phyloP scores from a whole-genome alignment of 73 alveolate species.

The Effrenium voratum region DNA sequence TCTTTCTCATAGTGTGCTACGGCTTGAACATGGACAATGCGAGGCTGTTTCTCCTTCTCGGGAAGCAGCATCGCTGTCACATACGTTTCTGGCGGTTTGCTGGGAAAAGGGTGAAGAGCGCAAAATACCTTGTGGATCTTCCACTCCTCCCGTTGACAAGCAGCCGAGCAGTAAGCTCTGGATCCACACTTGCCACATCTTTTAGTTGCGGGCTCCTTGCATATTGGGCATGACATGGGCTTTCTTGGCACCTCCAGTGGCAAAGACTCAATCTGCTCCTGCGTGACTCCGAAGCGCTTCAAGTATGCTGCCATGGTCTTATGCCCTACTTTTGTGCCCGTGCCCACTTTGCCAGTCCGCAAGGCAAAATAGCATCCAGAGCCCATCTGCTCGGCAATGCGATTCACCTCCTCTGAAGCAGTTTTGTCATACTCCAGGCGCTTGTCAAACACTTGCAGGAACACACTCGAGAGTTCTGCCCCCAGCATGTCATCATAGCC shows the following conservation, averaged over 20 bases:
- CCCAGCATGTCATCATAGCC: no score
- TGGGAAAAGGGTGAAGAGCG: constrained; percentile 36
- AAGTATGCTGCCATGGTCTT: constrained; percentile 37
- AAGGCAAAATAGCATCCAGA: not conserved
- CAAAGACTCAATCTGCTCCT: constrained; percentile 28
- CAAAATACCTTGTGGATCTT: constrained; percentile 40
- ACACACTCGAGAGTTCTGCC: no score
- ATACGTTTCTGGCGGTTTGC: not conserved
- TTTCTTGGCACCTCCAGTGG: constrained; percentile 40
- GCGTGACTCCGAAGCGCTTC: constrained; percentile 47
- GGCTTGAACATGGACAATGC: constrained; percentile 13
- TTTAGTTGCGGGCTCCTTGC: constrained; percentile 15
- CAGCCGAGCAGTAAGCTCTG: not conserved
- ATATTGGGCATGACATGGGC: constrained; percentile 2
- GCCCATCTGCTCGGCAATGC: no score
- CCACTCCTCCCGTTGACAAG: constrained; percentile 44
- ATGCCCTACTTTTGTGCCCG: not conserved
- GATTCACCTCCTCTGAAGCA: no score
- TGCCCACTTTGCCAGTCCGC: constrained; percentile 1
- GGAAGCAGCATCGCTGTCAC: constrained; percentile 47
- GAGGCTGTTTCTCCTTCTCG: constrained; percentile 35
- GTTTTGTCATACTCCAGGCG: no score
- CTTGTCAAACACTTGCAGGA: no score
- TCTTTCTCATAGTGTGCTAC: no score
- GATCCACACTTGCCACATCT: constrained; percentile 42